Evolutionary conservation across 2,329 filamentous ascomycete genomes (phyloP).

Genomic region (Blastomyces emzantsi): DNA sequence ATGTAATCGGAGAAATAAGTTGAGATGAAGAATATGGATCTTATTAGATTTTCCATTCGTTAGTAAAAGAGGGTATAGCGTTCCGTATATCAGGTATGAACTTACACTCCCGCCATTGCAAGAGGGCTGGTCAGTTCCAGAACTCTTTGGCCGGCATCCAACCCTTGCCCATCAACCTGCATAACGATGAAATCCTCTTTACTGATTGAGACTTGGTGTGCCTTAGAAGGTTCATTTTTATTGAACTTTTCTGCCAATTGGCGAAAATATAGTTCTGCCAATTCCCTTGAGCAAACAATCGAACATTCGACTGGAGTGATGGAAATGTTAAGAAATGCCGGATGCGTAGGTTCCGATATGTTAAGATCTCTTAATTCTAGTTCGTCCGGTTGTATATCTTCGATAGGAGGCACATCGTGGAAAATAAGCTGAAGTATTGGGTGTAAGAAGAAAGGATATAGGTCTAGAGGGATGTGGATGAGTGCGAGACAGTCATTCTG

Average conservation of each 20-base stretch:
- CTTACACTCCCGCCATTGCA: constrained; percentile 76
- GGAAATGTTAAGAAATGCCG: constrained; percentile 87
- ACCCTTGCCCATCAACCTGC: constrained; percentile 78
- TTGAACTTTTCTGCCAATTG: constrained; percentile 60
- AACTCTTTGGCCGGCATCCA: constrained; percentile 85
- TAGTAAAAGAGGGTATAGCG: background rate
- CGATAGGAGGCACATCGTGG: constrained; percentile 42
- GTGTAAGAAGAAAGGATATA: constrained; percentile 71
- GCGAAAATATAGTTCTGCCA: constrained; percentile 65
- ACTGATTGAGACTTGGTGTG: constrained; percentile 59
- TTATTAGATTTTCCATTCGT: constrained; percentile 21
- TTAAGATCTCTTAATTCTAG: constrained; percentile 30
- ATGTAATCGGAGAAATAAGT: constrained; percentile 98
- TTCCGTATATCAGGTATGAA: constrained; percentile 6
- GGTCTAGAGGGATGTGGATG: constrained; percentile 76
- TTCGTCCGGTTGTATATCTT: constrained; percentile 28
- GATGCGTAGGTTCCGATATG: constrained; percentile 41
- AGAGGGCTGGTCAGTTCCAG: constrained; percentile 85
- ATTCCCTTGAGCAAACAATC: constrained; percentile 71
- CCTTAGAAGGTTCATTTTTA: constrained; percentile 22
- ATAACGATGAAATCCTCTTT: constrained; percentile 79
- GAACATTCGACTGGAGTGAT: constrained; percentile 90
- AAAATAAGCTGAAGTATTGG: constrained; percentile 79
- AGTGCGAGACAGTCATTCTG: constrained; percentile 82
- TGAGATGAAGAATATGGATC: constrained; percentile 95